phyloP scores from a whole-genome alignment of 139 green algal genomes.

The Pedinophyceae sp. region DNA sequence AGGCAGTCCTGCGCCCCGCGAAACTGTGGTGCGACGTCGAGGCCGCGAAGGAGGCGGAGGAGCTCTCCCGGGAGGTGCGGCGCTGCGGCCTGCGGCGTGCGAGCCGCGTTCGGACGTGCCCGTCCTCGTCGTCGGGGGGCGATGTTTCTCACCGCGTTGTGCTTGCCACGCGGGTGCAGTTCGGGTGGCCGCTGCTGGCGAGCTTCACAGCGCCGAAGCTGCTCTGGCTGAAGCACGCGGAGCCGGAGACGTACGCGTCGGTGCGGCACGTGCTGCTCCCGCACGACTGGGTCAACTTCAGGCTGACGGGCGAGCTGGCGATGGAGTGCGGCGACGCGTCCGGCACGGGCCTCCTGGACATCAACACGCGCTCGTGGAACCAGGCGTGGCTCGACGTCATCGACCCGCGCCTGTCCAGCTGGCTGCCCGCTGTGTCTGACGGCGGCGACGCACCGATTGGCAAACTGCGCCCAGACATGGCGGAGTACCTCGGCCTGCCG shows the following conservation, averaged over 20 bases:
- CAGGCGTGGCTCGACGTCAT: constrained; percentile 17
- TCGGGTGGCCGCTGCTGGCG: neutral
- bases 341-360: constrained; percentile 53
- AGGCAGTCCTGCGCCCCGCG: constrained; percentile 29
- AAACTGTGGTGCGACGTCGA: constrained; percentile 83
- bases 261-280: constrained; percentile 51
- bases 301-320: constrained; percentile 28
- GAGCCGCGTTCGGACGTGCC: no score
- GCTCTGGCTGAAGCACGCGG: constrained; percentile 64
- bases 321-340: constrained; percentile 58
- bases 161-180: neutral
- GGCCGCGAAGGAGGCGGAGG: constrained; percentile 38
- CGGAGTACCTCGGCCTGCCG: constrained; percentile 33
- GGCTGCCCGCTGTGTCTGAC: no score
- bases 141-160: neutral
- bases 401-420: constrained; percentile 18
- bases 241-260: constrained; percentile 44
- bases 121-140: no score
- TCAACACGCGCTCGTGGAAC: constrained; percentile 27
- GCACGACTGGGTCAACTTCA: constrained; percentile 74
- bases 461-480: constrained; percentile 25
- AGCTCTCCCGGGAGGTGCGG: constrained; percentile 36
- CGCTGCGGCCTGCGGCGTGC: no score
- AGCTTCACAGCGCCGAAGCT: constrained; percentile 74
- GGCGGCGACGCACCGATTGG: no score